These are phyloP conservation scores for Phytophthora pistaciae DNA, from an alignment of 352 stramenopile species.

Conservation along the genomic window DNA sequence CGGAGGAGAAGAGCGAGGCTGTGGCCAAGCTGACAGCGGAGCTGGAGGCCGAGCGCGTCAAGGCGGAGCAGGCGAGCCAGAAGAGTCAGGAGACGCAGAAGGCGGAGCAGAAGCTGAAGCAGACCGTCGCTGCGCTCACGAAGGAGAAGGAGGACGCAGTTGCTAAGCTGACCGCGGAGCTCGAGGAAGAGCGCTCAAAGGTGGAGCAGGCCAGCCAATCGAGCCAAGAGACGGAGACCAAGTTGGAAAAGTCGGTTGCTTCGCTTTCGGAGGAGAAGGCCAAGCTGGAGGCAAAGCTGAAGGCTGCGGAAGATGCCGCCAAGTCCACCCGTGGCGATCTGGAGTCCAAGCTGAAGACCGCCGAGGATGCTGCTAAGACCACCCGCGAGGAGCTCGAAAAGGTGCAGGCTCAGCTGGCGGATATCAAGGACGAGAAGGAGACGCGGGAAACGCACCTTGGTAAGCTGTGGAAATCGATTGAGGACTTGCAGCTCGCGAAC, in stretches of 20 bases:
- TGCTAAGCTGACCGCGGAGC: constrained; percentile 40
- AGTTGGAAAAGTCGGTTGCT: constrained; percentile 31
- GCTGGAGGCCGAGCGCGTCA: constrained; percentile 29
- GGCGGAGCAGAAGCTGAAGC: constrained; percentile 37
- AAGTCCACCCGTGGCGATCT: constrained; percentile 16
- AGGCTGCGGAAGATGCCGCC: constrained; percentile 20
- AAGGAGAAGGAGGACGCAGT: constrained; percentile 35
- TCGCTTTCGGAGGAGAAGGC: constrained; percentile 30
- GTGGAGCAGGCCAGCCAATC: constrained; percentile 21
- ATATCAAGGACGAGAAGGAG: constrained; percentile 50
- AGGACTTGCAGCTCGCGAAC: constrained; percentile 59
- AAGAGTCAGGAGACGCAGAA: constrained; percentile 29
- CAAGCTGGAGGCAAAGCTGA: constrained; percentile 23
- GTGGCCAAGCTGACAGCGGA: constrained; percentile 32
- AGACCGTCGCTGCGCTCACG: constrained; percentile 22
- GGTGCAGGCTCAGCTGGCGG: constrained; percentile 33
- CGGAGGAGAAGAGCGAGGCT: constrained; percentile 33
- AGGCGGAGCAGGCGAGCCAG: constrained; percentile 18
- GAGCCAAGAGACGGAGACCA: constrained; percentile 19
- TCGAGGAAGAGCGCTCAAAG: constrained; percentile 34
- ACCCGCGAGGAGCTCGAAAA: constrained; percentile 35
- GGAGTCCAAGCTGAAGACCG: constrained; percentile 16
- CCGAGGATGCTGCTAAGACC: constrained; percentile 15
- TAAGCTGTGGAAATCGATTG: constrained; percentile 64
- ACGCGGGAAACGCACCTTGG: constrained; percentile 57